Percentiles rank a stretch among this genome's conserved stretches.
Conservation (phyloP, 106 monocot genomes). For the Vanilla planifolia region DNA sequence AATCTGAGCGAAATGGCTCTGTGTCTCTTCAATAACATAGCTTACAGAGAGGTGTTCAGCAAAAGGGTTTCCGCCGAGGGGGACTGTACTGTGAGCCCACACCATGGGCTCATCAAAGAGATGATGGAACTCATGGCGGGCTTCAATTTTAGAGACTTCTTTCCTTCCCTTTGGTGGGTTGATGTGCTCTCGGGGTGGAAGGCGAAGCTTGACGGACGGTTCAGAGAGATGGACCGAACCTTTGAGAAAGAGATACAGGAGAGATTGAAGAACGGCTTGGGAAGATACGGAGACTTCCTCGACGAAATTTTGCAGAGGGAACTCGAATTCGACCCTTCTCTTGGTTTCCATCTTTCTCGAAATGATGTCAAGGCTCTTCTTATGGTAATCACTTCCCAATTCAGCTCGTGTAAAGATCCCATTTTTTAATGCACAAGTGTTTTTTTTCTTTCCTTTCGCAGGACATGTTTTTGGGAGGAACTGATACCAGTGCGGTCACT, state of each 20-base stretch:
- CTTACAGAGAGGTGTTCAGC: background rate
- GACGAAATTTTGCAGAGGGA: background rate
- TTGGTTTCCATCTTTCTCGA: background rate
- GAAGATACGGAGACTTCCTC: background rate
- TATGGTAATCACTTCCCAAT: background rate
- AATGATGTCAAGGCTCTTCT: background rate
- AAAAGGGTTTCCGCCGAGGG: background rate
- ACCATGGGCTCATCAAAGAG: background rate
- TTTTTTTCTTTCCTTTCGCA: background rate
- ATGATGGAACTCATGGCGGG: background rate
- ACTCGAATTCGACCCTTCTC: background rate
- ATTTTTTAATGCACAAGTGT: background rate
- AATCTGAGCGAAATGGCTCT: background rate
- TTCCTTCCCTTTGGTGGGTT: slow-evolving; percentile 7
- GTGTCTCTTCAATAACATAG: background rate
- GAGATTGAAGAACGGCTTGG: background rate
- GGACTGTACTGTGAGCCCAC: background rate
- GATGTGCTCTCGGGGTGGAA: background rate
- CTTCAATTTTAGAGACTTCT: background rate
- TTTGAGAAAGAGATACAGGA: slow-evolving; percentile 3
- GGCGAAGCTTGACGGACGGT: background rate
- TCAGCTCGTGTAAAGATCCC: background rate
- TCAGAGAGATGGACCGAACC: background rate
- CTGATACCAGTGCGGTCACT: slow-evolving; percentile 4
- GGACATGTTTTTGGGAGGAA: slow-evolving; percentile 11